Base-by-base conservation (phyloP, 169 alveolate genomes). In the Plasmodium gonderi region DNA sequence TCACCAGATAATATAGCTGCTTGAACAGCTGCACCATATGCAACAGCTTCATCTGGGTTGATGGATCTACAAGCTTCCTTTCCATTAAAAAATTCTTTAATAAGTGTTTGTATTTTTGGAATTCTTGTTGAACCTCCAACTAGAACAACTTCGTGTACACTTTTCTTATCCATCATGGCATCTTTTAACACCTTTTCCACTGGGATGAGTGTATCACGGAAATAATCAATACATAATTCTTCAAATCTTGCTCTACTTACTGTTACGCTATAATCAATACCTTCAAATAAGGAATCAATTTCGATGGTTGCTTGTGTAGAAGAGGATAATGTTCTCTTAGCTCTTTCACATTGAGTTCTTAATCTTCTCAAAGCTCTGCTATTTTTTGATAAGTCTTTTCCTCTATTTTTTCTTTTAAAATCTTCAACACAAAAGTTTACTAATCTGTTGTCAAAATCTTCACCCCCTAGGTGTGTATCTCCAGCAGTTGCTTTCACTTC, bases 381-480 rank as follows among this genome's bases (percentile, higher is more conserved):
- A 96, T 97, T 97, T 68, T 94, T 94, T 54, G 97, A 96, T 49
- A 97, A 92, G 92, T 98, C 99, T 91, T 95, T 95, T 11, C 98
- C 99, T 92, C 85, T 96, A 93, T 97, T 96, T 97, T 97, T 97
- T 94, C 98, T 96, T 97, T 97, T 97, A 95, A 99, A 98, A 92
- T 98, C 99, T 94, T 98, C 98, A 68, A 98, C 98, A 95, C 99
- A 98, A 95, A 97, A 98, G 75, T 99, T 99, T 20, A 99, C 98
- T 49, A 99, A 92, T 81, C 99, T 97, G 92, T 99, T 97, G 97
- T 99, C 99, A 95, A 99, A 99, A 94, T 99, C 99, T 95, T 99
- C 99, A 29, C 99, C 99, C 72, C 99, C 99, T 83, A 99, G 95
- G 93, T 98, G 99, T 20, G 99, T 99, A 94, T 99, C 99, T 60